Evolutionary conservation across 73 alveolate genomes (phyloP), one percentile per base, ranked within the genome.

Genomic region (Paramecium sonneborni): DNA sequence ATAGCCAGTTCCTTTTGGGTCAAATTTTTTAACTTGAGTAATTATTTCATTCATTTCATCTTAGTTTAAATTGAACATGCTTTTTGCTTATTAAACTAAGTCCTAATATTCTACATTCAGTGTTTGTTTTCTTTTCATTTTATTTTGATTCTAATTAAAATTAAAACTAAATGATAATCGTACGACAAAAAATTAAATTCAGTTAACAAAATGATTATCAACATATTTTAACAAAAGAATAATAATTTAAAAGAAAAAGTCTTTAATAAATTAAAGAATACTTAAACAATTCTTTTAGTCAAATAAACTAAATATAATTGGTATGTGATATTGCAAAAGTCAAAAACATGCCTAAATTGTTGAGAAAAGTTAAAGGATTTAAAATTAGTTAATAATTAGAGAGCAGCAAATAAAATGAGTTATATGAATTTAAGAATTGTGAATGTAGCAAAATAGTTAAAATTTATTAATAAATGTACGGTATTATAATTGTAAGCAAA

Each of bases 381-480:
- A 14, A 46, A 46, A 46, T n/a, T n/a, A n/a, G n/a, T n/a, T n/a
- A n/a, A n/a, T n/a, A n/a, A n/a, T 35, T 4, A 35, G 43, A 4
- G 43, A 35, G 6, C 6, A 6, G 2, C 6, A 35, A 15, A 48
- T 48, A 48, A 48, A 35, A 35, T 4, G 2, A 6, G 43, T 35
- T n/a, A 35, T 4, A 35, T 35, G 2, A 35, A 35, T 35, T 35
- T 35, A 35, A 35, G 43, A 48, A 48, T 12, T 12, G 68, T 18
- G 24, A 15, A 48, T 26, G 44, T 12, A 32, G 24, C 39, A 62
- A 10, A 12, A 62, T 30, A 62, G 44, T 46, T 9, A 18, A 52
- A 52, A 52, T 52, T 52, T 52, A 52, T 52, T 52, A 52, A 52
- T 52, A 52, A 52, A 52, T 52, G 84, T 62, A 62, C 84, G 84